Evolutionary conservation across 495 filamentous ascomycete species (phyloP).

Genomic region (Penicillium pulvis): DNA sequence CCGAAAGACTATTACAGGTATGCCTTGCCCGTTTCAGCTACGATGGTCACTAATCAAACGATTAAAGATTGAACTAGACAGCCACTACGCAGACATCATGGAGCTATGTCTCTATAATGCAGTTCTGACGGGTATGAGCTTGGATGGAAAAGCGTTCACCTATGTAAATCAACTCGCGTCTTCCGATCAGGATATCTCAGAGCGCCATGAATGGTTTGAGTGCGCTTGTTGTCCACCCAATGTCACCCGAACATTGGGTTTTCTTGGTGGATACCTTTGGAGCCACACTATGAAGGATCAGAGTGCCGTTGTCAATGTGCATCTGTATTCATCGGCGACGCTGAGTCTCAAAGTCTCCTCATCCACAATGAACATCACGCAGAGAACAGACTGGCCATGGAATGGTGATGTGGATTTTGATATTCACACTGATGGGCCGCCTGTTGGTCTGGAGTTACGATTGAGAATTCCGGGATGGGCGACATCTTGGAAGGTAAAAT

Average conservation of each 20-base stretch:
- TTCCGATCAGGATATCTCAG: constrained; percentile 44
- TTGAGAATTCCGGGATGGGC: constrained; percentile 57
- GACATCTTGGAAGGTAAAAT: constrained; percentile 38
- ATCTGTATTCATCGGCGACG: constrained; percentile 53
- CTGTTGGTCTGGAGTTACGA: constrained; percentile 35
- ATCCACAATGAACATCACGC: constrained; percentile 40
- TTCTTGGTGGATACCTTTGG: constrained; percentile 58
- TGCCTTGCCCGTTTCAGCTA: neutral
- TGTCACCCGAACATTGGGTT: constrained; percentile 53
- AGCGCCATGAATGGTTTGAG: constrained; percentile 54
- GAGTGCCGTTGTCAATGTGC: constrained; percentile 46
- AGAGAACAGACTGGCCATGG: constrained; percentile 59
- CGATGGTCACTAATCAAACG: constrained; percentile 1
- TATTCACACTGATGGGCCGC: constrained; percentile 24
- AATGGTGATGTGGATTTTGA: constrained; percentile 51
- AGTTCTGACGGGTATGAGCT: constrained; percentile 54
- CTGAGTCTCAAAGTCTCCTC: constrained; percentile 40
- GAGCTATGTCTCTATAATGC: constrained; percentile 63
- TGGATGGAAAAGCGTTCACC: constrained; percentile 48
- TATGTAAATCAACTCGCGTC: constrained; percentile 61
- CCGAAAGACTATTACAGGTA: constrained; percentile 54
- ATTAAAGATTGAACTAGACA: constrained; percentile 50
- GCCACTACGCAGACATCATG: constrained; percentile 58
- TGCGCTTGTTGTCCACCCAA: constrained; percentile 63
- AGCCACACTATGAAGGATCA: constrained; percentile 29